Base-by-base conservation (phyloP, 2,329 filamentous ascomycete genomes). In the Phaeosphaeriaceae sp. region DNA sequence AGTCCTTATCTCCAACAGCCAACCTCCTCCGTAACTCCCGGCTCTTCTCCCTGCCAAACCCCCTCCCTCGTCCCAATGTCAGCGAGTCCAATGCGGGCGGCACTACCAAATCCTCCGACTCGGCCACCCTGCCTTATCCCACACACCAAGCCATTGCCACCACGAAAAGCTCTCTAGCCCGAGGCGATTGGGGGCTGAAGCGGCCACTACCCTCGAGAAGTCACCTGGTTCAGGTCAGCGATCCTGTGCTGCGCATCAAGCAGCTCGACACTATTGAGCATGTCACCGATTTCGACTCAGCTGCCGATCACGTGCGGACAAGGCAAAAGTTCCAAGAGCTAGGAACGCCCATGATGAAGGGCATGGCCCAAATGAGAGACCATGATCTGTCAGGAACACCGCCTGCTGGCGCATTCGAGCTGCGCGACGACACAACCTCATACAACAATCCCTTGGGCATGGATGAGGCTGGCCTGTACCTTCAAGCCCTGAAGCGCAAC, bases 111-210 rank as follows among this genome's bases (percentile, higher is more conserved):
- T 74, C 78, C 54, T 92, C 89, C 13, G 79, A 86, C 45, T 87
- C 85, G 17, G 86, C 88, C 35, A 97, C 93, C 12, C 81, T 84
- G 52, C 83, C 85, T 23, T 89, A 88, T 74, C 93, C 93, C n/a
- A 91, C 86, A 43, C 83, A 89, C 70, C 89, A 94, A 69, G 84
- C 92, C 54, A 88, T 97, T 68, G 87, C 87, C 12, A 92, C 91
- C 0, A 87, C 91, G 5, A 77, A 82, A 36, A 81, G 85, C 15
- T 92, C 92, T 6, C 82, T 90, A 18, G 78, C 81, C 33, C 84
- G 84, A 66, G 93, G 93, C 29, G 93, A 97, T 68, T 97, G 93
- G 92, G 93, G 93, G 12, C 78, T 97, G 63, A 97, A 97, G 77
- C 82, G 93, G 46, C 81, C 91, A 1, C 79, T 97, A 5, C 93